phyloP scores from a whole-genome alignment of 192 early-diverging fungal species.

The Allomyces arbusculus region DNA sequence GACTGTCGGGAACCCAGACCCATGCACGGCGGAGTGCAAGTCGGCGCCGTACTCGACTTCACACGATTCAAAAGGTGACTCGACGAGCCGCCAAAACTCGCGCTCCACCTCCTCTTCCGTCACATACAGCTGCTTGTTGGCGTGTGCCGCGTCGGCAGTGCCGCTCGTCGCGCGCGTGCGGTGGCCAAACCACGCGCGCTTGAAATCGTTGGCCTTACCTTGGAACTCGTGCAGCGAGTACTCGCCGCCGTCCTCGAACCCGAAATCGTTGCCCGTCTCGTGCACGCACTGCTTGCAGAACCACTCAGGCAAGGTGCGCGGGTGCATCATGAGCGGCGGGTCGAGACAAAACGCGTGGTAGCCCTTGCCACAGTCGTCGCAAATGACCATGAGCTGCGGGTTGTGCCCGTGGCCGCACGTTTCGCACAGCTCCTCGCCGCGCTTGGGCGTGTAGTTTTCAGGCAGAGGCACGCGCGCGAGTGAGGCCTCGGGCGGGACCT shows the following conservation, averaged over 20 bases:
- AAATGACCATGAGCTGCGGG: conserved; percentile 51
- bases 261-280: conserved; percentile 64
- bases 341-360: conserved; percentile 65
- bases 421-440: not conserved
- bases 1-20: conserved; percentile 70
- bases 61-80: conserved; percentile 64
- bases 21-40: conserved; percentile 71
- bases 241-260: conserved; percentile 75
- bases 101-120: conserved; percentile 62
- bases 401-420: conserved; percentile 5
- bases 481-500: no score
- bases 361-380: conserved; percentile 68
- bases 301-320: conserved; percentile 45
- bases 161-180: conserved; percentile 15
- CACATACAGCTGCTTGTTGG: conserved; percentile 9
- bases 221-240: conserved; percentile 61
- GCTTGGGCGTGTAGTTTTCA: not conserved
- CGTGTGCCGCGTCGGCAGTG: not conserved
- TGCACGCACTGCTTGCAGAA: conserved; percentile 68
- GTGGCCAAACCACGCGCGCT: conserved; percentile 45
- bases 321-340: conserved; percentile 36
- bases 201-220: conserved; percentile 57
- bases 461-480: not conserved
- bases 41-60: conserved; percentile 96
- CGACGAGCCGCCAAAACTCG: conserved; percentile 86